Evolutionary conservation across 2,329 filamentous ascomycete species (phyloP).

Genomic region (Penicillium aurantiogriseum): DNA sequence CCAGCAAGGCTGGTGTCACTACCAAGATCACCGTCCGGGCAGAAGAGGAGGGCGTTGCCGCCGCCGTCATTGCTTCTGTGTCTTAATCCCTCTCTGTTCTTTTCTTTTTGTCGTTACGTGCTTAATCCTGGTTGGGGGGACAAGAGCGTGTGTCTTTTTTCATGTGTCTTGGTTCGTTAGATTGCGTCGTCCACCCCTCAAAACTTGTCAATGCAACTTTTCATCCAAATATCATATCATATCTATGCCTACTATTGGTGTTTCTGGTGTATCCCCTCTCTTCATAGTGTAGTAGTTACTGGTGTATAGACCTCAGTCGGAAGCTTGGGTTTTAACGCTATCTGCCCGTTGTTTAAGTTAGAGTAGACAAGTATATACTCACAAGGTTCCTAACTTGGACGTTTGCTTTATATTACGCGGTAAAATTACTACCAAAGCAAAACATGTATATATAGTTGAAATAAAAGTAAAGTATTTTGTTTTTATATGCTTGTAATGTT

Average conservation of each 20-base stretch:
- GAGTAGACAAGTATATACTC: not conserved
- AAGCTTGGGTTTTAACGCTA: not conserved
- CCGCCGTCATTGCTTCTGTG: conserved; percentile 79
- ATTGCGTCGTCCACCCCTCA: conserved; percentile 14
- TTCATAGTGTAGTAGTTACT: not conserved
- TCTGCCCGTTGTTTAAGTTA: not conserved
- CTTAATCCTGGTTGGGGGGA: conserved; percentile 14
- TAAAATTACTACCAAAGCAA: not conserved
- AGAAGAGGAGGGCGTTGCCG: conserved; percentile 89
- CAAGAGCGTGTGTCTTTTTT: conserved; percentile 12
- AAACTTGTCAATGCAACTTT: conserved; percentile 15
- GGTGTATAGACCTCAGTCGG: too few relatives aligned
- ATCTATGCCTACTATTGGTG: not conserved
- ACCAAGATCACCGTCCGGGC: conserved; percentile 91
- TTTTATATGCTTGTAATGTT: conserved; percentile 3
- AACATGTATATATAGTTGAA: not conserved
- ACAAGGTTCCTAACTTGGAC: not conserved
- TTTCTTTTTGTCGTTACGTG: conserved; percentile 19
- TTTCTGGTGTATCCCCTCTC: not conserved
- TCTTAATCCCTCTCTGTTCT: conserved; percentile 55
- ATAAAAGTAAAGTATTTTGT: conserved; percentile 3
- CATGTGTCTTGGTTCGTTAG: conserved; percentile 15
- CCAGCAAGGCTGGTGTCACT: conserved; percentile 86
- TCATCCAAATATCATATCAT: conserved; percentile 11
- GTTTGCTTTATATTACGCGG: not conserved